Base-by-base conservation (phyloP, 108 stramenopile genomes). In the Conticribra weissflogii region DNA sequence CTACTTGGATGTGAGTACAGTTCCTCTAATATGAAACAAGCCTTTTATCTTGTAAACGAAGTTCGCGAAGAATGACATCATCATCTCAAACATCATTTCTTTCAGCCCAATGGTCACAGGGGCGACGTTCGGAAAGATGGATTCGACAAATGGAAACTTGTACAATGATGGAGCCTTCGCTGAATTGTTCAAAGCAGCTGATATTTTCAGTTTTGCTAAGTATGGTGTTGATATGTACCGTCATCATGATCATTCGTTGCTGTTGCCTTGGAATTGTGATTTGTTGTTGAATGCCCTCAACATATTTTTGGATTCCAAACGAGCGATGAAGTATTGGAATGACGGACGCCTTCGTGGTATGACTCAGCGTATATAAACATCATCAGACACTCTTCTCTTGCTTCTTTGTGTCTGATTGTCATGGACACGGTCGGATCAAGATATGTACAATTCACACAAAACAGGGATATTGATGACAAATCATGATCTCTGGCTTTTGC, bases 101-200 rank as follows among this genome's bases (percentile, higher is more conserved):
- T 81, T 72, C 44, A 61, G n/a, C n/a, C n/a, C n/a, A n/a, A n/a
- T n/a, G n/a, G n/a, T 75, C 28, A 81, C 79, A 22, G 79, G 79
- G 18, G 17, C 29, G 14, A 33, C 68, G 8, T 29, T 81, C 14
- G 59, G 78, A 44, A 66, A 56, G 44, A 21, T n/a, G 30, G 78
- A 79, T 44, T 46, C 12, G 25, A 14, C 23, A 7, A 48, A 29
- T 60, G 66, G 66, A 17, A 4, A 30, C 3, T 68, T 47, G 53
- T 63, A 78, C 48, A 79, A 61, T 67, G 78, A 79, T 63, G 78
- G 78, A 17, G 78, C 72, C 15, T 79, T 79, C 18, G 71, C 67
- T 23, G 68, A 27, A 28, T 54, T 65, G 21, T 32, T 61, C 18
- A 66, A 4, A 27, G 21, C 12, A 7, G 7, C 5, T 56, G 5